Evolutionary conservation across 2,329 filamentous ascomycete genomes (phyloP), one percentile per base, ranked within the genome.

Genomic region (Pseudogymnoascus sp.): DNA sequence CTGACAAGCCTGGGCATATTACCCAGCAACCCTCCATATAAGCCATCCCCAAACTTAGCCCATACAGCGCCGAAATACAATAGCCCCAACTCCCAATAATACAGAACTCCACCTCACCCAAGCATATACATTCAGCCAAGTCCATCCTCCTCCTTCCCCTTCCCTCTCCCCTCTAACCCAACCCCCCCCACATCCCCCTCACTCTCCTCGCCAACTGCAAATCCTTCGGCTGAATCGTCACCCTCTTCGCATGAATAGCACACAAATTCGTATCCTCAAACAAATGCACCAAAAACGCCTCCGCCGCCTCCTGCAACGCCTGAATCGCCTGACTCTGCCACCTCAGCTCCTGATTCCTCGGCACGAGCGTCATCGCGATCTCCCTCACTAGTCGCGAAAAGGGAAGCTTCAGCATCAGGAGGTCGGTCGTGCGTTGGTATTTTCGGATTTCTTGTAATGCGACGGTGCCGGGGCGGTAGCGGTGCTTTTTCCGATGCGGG

Each of bases 181-280:
- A 81, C 69, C 89, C 89, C 56, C 87, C 89, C 89, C 89, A 93
- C 53, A 87, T 83, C 11, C 90, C 90, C 61, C 90, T 82, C 77
- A 93, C 92, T 68, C 90, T 80, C 71, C 90, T 81, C 18, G 93
- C 93, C 65, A 97, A 84, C 78, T 97, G 93, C 71, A 99, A 96
- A 77, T 97, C 95, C 79, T 96, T 96, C 77, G 95, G 92, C 90
- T 96, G 93, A 71, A 97, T 96, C 40, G 93, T 97, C 62, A 97
- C 92, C 74, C 93, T 84, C 80, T 96, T 97, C 66, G 93, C 95
- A 78, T 97, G 93, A 70, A 97, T 93, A 67, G 93, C 95, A 78
- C 93, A 97, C 44, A 97, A 84, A 78, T 97, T 97, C 68, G 91
- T 91, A 77, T 96, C 91, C 75, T 97, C 93, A 73, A 97, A 97